Evolutionary conservation across 1,284 basidiomycete species (phyloP).

Genomic region (Leccinum insolens): DNA sequence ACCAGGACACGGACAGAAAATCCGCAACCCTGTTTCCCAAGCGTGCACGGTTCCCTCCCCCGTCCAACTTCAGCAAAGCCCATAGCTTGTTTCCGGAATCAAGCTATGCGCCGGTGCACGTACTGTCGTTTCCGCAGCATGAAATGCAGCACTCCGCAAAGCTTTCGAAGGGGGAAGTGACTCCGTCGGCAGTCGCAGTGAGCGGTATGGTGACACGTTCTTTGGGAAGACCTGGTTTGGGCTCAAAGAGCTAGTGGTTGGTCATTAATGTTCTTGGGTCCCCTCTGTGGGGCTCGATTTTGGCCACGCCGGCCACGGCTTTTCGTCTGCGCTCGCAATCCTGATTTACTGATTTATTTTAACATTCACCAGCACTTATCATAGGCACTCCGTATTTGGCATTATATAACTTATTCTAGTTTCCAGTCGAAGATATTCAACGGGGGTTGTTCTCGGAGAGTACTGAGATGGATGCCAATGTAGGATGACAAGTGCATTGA

Average conservation of each 20-base stretch:
- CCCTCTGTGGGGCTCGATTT: no score
- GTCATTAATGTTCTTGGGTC: no score
- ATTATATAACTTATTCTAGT: no score
- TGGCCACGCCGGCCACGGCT: no score
- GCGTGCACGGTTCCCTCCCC: conserved; percentile 28
- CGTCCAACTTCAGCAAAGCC: conserved; percentile 9
- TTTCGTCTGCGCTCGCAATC: background rate
- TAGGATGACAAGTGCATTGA: no score
- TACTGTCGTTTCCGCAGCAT: conserved; percentile 9
- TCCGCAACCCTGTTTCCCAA: conserved; percentile 5
- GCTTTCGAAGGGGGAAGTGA: conserved; percentile 8
- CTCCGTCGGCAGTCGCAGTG: conserved; percentile 31
- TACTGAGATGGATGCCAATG: no score
- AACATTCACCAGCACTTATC: no score
- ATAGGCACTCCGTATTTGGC: no score
- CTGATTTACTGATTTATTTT: background rate
- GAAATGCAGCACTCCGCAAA: background rate
- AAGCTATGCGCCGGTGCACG: conserved; percentile 16
- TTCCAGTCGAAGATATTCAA: no score
- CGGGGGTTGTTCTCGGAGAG: no score
- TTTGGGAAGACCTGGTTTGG: conserved; percentile 16
- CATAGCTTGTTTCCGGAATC: conserved; percentile 7
- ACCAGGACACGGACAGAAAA: conserved; percentile 9
- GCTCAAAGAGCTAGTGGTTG: conserved; percentile 8
- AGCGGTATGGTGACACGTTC: conserved; percentile 32